phyloP scores from a whole-genome alignment of 2,329 filamentous ascomycete species.

The Epichloe uncinata region DNA sequence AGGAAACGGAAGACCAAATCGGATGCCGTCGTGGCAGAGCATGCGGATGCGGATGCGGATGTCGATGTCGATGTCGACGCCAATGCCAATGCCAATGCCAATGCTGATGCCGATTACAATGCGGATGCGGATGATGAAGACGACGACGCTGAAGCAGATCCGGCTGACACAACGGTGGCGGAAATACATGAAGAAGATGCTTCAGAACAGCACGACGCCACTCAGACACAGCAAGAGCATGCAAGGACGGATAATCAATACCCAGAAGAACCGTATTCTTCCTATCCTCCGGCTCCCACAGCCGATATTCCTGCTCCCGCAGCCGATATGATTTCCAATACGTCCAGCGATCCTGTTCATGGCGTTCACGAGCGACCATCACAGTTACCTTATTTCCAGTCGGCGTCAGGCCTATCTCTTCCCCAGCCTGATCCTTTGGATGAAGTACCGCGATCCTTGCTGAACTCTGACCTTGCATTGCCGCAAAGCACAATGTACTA shows the following conservation, averaged over 20 bases:
- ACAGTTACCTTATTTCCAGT: conserved; percentile 16
- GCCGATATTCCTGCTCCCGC: conserved; percentile 14
- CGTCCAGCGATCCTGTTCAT: conserved; percentile 9
- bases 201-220: neutral
- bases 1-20: conserved; percentile 13
- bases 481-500: conserved; percentile 11
- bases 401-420: conserved; percentile 13
- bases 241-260: conserved; percentile 6
- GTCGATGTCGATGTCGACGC: neutral
- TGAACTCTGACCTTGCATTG: conserved; percentile 7
- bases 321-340: conserved; percentile 7
- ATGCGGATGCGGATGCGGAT: conserved; percentile 6
- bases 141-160: conserved; percentile 8
- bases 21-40: conserved; percentile 7
- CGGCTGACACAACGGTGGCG: conserved; percentile 4
- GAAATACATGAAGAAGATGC: conserved; percentile 7
- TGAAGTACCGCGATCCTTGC: neutral
- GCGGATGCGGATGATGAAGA: conserved; percentile 7
- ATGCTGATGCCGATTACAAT: too few species aligned
- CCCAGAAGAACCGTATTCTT: conserved; percentile 9
- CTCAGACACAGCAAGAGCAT: neutral
- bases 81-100: too few species aligned
- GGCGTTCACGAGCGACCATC: conserved; percentile 9
- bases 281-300: conserved; percentile 17
- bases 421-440: conserved; percentile 12